Evolutionary conservation across 768 basidiomycete species (phyloP), one percentile per base, ranked within the genome.

Genomic region (Termitomyces sp.): DNA sequence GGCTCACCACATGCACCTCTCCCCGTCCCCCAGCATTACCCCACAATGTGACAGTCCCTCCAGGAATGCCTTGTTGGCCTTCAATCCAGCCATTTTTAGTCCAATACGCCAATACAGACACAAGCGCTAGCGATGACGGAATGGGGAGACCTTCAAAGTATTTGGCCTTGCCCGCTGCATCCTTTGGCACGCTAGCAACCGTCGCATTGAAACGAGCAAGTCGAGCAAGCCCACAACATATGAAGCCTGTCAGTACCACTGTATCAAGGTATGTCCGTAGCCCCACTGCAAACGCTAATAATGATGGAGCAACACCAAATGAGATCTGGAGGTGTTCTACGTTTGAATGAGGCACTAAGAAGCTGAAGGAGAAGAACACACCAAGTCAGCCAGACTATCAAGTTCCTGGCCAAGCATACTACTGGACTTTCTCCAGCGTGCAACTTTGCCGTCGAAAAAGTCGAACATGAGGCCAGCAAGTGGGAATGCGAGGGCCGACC

Each of bases 121-220:
- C 95, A 57, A 99, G 80, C 12, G 68, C 81, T 48, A 99, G 81
- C 12, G 91, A 91, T 0, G 92, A 91, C 2, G 97, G 97, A 61
- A 99, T 98, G 27, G 97, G 97, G 22, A 99, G 83, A 6, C 97
- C 97, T 74, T 98, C 97, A 70, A 98, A 99, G 78, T 95, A 98
- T 67, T 88, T 87, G 16, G 91, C 81, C 71, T 98, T 98, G 58
- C 97, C 96, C 33, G 80, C 80, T 7, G 72, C 74, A 69, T 95
- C 91, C 72, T 95, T 95, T 2, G 96, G 96, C 27, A 97, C 81
- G 45, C 93, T 77, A 3, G 97, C 97, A 58, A 97, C 96, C 0
- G 97, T 99, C 9, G 96, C 97, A 72, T 99, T 99, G 82, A 98
- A 99, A 44, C 97, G 87, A 11, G 97, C 97, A 36, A 99, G 88